Evolutionary conservation across 495 filamentous ascomycete species (phyloP).

Genomic region (Daldinia loculata): DNA sequence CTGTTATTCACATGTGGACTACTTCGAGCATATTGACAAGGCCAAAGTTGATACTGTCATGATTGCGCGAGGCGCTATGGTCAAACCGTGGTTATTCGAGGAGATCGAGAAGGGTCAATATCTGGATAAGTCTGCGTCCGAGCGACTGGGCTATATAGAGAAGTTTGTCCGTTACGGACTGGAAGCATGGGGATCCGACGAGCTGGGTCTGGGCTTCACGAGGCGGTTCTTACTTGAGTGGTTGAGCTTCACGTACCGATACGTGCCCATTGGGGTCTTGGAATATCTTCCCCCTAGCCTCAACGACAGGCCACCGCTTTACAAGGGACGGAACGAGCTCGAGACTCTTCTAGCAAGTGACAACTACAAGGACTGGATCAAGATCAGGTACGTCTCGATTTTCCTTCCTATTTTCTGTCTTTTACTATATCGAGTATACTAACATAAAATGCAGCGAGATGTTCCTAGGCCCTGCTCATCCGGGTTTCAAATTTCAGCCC

Average conservation of each 20-base stretch:
- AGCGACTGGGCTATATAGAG: slow-evolving; percentile 85
- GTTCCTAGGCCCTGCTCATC: slow-evolving; percentile 92
- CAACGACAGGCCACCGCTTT: slow-evolving; percentile 87
- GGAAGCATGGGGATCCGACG: slow-evolving; percentile 93
- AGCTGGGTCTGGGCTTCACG: slow-evolving; percentile 88
- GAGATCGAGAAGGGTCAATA: slow-evolving; percentile 93
- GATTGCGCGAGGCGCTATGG: slow-evolving; percentile 88
- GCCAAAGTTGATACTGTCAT: slow-evolving; percentile 87
- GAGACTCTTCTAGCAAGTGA: slow-evolving; percentile 89
- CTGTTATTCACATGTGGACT: slow-evolving; percentile 91
- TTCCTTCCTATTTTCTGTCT: slow-evolving; percentile 8
- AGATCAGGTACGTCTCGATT: slow-evolving; percentile 79
- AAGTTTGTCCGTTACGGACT: slow-evolving; percentile 90
- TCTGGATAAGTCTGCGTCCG: slow-evolving; percentile 88
- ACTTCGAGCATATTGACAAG: slow-evolving; percentile 77
- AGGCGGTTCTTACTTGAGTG: slow-evolving; percentile 93
- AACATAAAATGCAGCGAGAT: slow-evolving; percentile 74
- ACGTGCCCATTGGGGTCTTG: slow-evolving; percentile 87
- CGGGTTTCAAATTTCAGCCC: slow-evolving; percentile 93
- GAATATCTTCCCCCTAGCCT: slow-evolving; percentile 86
- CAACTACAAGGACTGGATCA: slow-evolving; percentile 97
- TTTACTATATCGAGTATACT: not conserved
- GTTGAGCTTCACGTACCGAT: slow-evolving; percentile 89
- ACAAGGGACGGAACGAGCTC: slow-evolving; percentile 82
- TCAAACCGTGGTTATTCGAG: slow-evolving; percentile 98